Base-by-base conservation (phyloP, 1,139 yeast species). In the Meyerozyma guilliermondii region DNA sequence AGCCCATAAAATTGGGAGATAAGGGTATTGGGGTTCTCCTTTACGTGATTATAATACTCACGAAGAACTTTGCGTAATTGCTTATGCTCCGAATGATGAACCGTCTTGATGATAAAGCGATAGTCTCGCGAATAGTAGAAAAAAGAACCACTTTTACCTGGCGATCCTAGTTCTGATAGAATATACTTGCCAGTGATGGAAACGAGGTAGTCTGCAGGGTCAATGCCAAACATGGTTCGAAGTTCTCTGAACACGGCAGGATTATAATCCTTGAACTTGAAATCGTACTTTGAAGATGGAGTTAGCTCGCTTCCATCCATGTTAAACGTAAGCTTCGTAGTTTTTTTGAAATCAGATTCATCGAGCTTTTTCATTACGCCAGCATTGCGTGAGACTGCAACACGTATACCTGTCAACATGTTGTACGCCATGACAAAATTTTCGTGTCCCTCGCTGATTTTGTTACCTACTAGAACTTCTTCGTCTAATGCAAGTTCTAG, bases 131-230 rank as follows among this genome's bases (percentile, higher is more conserved):
- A 88, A 62, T 86, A 94, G 65, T 92, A 94, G 59, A 94, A 94
- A 58, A 92, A 91, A 0, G 97, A 88, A 0, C 98, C 98, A 54
- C 95, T 84, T 62, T 94, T 94, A 3, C 99, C 99, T 0, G 98
- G 98, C 1, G 97, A 88, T 17, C 94, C 96, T 50, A 91, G 71
- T 63, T 92, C 98, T 27, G 95, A 85, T 39, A 94, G 75, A 50
- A 94, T 87, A 56, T 91, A 92, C 62, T 89, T 89, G 16, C 96
- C 92, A 0, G 98, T 91, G 50, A 94, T 74, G 1, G 97, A 87
- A 55, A 92, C 83, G 47, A 94, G 72, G 62, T 94, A 94, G 62
- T 94, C 98, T 1, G 97, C 98, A 2, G 96, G 96, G 56, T 92
- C 98, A 26, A 94, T 74, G 14, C 91, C 89, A 65, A 94, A 94